Conservation (phyloP, 805 yeast species). For the Sugiyamaella chiloensis region DNA sequence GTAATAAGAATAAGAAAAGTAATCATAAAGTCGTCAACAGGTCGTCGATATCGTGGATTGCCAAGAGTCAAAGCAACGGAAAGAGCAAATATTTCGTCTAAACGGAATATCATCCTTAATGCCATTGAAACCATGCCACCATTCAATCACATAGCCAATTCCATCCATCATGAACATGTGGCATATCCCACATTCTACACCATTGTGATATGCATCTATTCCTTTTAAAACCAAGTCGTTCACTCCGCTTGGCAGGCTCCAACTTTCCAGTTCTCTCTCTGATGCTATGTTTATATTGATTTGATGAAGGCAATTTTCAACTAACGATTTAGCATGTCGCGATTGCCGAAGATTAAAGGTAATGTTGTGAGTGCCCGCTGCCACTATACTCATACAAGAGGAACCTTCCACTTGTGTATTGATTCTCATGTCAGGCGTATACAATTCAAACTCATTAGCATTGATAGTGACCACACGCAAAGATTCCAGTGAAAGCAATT, state of each 20-base stretch:
- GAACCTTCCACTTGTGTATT: background rate
- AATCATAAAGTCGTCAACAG: background rate
- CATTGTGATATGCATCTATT: conserved; percentile 13
- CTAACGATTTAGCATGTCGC: background rate
- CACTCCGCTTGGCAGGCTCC: conserved; percentile 22
- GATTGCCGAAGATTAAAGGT: background rate
- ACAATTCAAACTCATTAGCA: conserved; percentile 36
- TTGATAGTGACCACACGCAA: conserved; percentile 32
- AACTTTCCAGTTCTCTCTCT: conserved; percentile 20
- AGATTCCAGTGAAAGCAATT: conserved; percentile 30
- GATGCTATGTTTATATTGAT: conserved; percentile 7
- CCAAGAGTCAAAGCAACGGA: conserved; percentile 18
- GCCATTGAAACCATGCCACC: conserved; percentile 31
- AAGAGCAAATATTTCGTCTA: conserved; percentile 17
- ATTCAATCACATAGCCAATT: conserved; percentile 30
- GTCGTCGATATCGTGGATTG: background rate
- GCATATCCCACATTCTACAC: conserved; percentile 33
- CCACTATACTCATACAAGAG: background rate
- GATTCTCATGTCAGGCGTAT: background rate
- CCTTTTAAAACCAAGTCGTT: conserved; percentile 24
- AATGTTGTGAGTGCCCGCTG: background rate
- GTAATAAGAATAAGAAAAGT: background rate
- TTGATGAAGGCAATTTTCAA: conserved; percentile 12
- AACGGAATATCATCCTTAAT: conserved; percentile 7
- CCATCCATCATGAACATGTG: conserved; percentile 25